Conservation (phyloP, 495 filamentous ascomycete genomes). For the Penicillium roqueforti region DNA sequence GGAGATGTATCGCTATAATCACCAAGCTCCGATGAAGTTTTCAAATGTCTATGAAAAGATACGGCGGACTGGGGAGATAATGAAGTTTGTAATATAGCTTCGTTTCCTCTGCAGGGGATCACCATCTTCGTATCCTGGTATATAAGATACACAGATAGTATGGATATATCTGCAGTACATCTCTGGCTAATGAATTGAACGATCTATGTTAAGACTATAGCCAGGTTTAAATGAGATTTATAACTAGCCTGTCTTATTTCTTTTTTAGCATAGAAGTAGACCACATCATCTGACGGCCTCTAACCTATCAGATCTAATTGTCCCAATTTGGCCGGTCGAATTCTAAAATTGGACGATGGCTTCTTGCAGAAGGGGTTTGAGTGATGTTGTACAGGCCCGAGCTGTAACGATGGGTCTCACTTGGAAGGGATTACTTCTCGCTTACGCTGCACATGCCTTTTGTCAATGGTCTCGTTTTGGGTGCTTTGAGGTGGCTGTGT, state of each 20-base stretch:
- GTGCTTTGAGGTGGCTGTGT: background rate
- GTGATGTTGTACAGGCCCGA: constrained; percentile 1
- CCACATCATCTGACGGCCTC: background rate
- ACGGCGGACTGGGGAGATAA: background rate
- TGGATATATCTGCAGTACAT: background rate
- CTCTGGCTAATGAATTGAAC: background rate
- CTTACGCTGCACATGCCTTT: background rate
- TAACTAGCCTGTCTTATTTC: background rate
- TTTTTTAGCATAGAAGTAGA: background rate
- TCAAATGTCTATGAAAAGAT: constrained; percentile 5
- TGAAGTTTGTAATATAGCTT: background rate
- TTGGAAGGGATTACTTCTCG: background rate
- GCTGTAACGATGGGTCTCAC: background rate
- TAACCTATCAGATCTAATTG: background rate
- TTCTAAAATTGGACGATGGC: background rate
- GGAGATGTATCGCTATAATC: background rate
- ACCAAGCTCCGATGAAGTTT: background rate
- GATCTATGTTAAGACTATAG: background rate
- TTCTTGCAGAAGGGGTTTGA: background rate
- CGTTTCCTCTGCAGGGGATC: constrained; percentile 6
- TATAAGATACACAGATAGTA: background rate
- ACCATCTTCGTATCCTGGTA: background rate
- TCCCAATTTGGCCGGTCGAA: background rate
- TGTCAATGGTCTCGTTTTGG: background rate
- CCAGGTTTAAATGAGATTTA: background rate